Evolutionary conservation across 2,329 filamentous ascomycete species (phyloP).

Genomic region (Penicillium glabrum): DNA sequence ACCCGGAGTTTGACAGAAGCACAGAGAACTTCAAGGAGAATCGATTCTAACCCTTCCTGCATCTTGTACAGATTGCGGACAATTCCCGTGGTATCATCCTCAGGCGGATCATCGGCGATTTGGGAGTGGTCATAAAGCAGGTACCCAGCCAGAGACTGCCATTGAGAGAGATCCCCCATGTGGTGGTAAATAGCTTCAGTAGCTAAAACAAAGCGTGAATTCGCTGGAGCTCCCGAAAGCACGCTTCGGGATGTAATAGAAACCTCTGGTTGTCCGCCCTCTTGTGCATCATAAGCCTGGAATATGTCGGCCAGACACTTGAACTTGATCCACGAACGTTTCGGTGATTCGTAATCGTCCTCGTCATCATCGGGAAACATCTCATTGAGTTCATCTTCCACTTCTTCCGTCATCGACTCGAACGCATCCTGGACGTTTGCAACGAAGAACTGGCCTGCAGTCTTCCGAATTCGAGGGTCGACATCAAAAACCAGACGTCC

Average conservation of each 20-base stretch:
- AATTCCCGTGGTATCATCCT: constrained; percentile 59
- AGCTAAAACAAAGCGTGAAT: constrained; percentile 82
- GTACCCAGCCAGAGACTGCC: constrained; percentile 87
- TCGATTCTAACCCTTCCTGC: constrained; percentile 72
- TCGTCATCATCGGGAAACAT: constrained; percentile 70
- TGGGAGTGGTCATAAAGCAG: constrained; percentile 87
- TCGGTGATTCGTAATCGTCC: constrained; percentile 70
- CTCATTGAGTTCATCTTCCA: constrained; percentile 79
- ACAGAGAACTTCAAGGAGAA: constrained; percentile 83
- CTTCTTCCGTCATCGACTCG: constrained; percentile 75
- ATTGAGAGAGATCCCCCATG: constrained; percentile 76
- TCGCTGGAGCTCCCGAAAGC: constrained; percentile 64
- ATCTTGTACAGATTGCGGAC: constrained; percentile 74
- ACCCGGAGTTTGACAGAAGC: constrained; percentile 76
- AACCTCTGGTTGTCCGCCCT: constrained; percentile 34
- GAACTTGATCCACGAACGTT: constrained; percentile 82
- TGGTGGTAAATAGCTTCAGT: constrained; percentile 83
- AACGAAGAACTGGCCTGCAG: constrained; percentile 86
- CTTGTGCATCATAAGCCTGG: constrained; percentile 73
- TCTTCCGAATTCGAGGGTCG: constrained; percentile 80
- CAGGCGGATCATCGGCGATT: constrained; percentile 53
- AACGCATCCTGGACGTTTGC: constrained; percentile 82
- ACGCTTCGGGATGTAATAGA: constrained; percentile 28
- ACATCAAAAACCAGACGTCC: constrained; percentile 87
- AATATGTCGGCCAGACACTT: constrained; percentile 88